These are phyloP conservation scores for Plasmodium berghei DNA, from an alignment of 169 alveolate genomes.

Conservation along the genomic window DNA sequence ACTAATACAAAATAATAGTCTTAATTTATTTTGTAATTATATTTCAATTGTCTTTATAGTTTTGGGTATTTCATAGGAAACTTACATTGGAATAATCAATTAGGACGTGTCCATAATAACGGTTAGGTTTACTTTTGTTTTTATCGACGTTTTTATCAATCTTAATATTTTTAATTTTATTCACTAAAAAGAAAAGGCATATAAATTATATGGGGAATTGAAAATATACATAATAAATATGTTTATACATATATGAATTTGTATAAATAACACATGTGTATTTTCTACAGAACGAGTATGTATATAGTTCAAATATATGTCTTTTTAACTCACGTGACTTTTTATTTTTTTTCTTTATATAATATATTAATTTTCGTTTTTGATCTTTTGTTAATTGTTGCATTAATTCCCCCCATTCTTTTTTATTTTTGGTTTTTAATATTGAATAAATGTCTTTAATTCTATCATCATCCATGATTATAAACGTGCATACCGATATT, in stretches of 20 bases:
- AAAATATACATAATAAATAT: background rate
- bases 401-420: conserved; percentile 75
- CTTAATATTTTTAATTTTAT: conserved; percentile 69
- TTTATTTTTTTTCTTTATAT: conserved; percentile 68
- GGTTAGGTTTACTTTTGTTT: conserved; percentile 15
- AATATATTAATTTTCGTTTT: conserved; percentile 56
- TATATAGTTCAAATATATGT: background rate
- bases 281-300: no score
- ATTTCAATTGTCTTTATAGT: no score
- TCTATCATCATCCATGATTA: conserved; percentile 71
- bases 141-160: conserved; percentile 47
- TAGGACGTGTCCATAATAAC: conserved; percentile 23
- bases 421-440: conserved; percentile 57
- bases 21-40: no score
- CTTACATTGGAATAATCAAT: conserved; percentile 73
- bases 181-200: conserved; percentile 18
- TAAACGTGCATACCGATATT: background rate
- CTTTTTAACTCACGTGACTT: conserved; percentile 56
- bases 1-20: no score
- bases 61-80: no score
- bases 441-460: conserved; percentile 57
- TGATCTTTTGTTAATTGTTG: conserved; percentile 72
- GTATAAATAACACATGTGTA: background rate
- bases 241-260: background rate
- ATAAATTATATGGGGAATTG: background rate